These are phyloP conservation scores for Talaromyces sp. DNA, from an alignment of 2,329 filamentous ascomycete species.

Conservation along the genomic window DNA sequence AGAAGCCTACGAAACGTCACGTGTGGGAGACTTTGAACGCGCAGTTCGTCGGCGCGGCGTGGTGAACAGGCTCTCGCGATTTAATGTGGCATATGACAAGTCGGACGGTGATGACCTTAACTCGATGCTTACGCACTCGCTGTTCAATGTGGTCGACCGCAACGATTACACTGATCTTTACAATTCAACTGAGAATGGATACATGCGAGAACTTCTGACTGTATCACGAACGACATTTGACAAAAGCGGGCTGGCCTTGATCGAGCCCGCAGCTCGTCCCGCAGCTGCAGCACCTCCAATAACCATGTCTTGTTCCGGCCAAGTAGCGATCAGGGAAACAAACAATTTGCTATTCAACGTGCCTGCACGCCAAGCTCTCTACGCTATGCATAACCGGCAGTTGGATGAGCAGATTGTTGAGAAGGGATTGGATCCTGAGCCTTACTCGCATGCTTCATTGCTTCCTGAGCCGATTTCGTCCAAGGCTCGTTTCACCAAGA, in stretches of 20 bases:
- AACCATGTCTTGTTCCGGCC: constrained; percentile 72
- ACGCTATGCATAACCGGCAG: constrained; percentile 57
- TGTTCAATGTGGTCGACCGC: constrained; percentile 77
- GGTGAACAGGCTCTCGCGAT: constrained; percentile 60
- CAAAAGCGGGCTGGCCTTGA: constrained; percentile 68
- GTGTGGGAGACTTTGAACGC: constrained; percentile 70
- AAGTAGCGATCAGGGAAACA: constrained; percentile 60
- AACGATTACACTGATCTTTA: constrained; percentile 65
- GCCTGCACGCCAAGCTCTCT: constrained; percentile 71
- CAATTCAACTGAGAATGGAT: constrained; percentile 69
- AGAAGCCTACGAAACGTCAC: constrained; percentile 70
- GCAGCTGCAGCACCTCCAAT: constrained; percentile 81
- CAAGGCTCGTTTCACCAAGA: constrained; percentile 83
- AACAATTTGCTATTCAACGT: constrained; percentile 76
- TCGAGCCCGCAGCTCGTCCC: constrained; percentile 81
- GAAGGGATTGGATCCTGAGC: constrained; percentile 62
- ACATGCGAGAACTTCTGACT: constrained; percentile 74
- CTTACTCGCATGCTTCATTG: constrained; percentile 63
- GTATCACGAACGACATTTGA: constrained; percentile 66
- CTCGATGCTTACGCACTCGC: constrained; percentile 70
- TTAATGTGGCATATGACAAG: constrained; percentile 66
- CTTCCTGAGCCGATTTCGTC: constrained; percentile 77
- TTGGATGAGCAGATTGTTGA: constrained; percentile 74
- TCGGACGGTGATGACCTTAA: constrained; percentile 62
- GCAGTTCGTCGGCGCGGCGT: constrained; percentile 59